Percentiles rank a stretch among this genome's conserved stretches.
Evolutionary conservation across 768 basidiomycete genomes (phyloP).

Genomic region (Rhodosporidiobolus sp.): DNA sequence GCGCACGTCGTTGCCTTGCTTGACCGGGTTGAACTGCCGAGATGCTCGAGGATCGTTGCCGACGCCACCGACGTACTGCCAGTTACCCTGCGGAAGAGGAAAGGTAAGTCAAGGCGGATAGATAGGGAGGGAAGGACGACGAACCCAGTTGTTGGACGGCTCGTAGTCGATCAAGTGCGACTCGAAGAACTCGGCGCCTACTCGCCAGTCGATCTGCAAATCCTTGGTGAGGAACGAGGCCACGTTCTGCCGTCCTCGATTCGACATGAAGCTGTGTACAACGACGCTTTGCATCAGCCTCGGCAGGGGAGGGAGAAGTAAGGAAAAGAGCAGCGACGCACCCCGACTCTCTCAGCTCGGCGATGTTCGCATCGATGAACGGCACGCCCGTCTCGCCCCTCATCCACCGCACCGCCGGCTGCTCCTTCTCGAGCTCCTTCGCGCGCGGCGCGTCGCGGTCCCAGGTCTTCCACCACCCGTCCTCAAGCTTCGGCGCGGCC

Average conservation of each 20-base stretch:
- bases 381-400: slow-evolving; percentile 49
- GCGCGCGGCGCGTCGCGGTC: slow-evolving; percentile 29
- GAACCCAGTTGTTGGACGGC: not conserved
- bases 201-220: slow-evolving; percentile 53
- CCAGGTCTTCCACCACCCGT: slow-evolving; percentile 41
- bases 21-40: slow-evolving; percentile 44
- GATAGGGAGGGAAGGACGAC: not conserved
- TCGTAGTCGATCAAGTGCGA: slow-evolving; percentile 50
- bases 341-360: slow-evolving; percentile 35
- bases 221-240: slow-evolving; percentile 53
- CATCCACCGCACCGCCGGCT: slow-evolving; percentile 33
- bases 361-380: slow-evolving; percentile 49
- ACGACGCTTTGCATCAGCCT: not conserved
- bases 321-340: not conserved
- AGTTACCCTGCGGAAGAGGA: slow-evolving; percentile 18
- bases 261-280: slow-evolving; percentile 48
- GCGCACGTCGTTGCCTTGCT: slow-evolving; percentile 42
- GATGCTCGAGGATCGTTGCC: slow-evolving; percentile 42
- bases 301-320: rapidly evolving
- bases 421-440: slow-evolving; percentile 42
- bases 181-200: slow-evolving; percentile 56
- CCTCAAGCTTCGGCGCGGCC: slow-evolving; percentile 34
- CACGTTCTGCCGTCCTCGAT: slow-evolving; percentile 54
- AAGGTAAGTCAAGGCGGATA: slow-evolving; percentile 19
- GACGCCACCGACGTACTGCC: slow-evolving; percentile 36